Evolutionary conservation across 495 filamentous ascomycete species (phyloP).

Genomic region (Apiosordaria backusii): DNA sequence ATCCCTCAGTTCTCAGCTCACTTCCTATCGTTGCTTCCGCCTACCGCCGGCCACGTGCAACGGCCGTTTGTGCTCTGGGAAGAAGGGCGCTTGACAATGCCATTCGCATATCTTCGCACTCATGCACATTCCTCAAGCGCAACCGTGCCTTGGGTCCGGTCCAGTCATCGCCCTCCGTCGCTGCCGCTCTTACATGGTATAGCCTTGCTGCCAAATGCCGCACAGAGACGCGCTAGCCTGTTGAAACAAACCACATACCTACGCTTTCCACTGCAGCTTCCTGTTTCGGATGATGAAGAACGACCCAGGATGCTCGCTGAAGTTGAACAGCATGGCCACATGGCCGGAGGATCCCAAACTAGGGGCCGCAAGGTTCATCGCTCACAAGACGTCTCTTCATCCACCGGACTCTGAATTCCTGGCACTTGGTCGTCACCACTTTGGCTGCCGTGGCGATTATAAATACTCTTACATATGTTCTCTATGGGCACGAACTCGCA

Average conservation of each 20-base stretch:
- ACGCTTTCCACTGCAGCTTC: conserved; percentile 5
- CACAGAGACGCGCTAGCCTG: not conserved
- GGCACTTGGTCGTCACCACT: not conserved
- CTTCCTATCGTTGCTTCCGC: not conserved
- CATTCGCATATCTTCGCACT: too few species aligned
- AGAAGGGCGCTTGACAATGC: not conserved
- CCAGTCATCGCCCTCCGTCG: not conserved
- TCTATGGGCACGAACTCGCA: not conserved
- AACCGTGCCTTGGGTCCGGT: not conserved
- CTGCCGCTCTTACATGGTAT: not conserved
- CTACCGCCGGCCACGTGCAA: conserved; percentile 2
- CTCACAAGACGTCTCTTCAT: not conserved
- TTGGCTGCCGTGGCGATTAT: conserved; percentile 1
- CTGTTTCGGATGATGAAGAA: conserved; percentile 3
- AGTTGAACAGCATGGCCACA: not conserved
- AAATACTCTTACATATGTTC: not conserved
- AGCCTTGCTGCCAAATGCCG: not conserved
- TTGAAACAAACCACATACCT: not conserved
- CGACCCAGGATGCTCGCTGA: not conserved
- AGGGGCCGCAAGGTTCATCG: not conserved
- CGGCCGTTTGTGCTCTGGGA: not conserved
- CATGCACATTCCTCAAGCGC: not conserved
- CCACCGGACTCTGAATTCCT: not conserved
- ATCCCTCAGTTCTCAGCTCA: not conserved
- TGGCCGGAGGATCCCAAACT: not conserved